Evolutionary conservation across 768 basidiomycete species (phyloP).

Genomic region (Hortiboletus campestris): DNA sequence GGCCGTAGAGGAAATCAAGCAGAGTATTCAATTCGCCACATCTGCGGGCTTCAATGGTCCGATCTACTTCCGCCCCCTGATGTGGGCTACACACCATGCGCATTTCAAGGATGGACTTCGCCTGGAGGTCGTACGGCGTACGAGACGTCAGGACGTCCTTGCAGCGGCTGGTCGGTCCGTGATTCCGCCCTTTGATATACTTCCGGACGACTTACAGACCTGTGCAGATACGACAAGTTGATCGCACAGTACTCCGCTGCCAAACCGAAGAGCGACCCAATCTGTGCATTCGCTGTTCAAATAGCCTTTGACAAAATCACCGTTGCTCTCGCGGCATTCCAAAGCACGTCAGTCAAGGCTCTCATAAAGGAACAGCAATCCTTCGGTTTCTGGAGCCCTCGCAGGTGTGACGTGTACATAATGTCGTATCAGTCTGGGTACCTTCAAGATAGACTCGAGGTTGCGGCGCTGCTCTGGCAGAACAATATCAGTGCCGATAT

Average conservation of each 20-base stretch:
- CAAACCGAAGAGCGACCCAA: constrained; percentile 49
- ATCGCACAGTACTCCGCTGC: constrained; percentile 59
- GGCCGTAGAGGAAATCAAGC: constrained; percentile 59
- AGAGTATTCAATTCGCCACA: constrained; percentile 55
- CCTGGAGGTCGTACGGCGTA: constrained; percentile 69
- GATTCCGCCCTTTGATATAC: neutral
- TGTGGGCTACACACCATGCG: constrained; percentile 62
- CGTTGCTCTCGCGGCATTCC: constrained; percentile 62
- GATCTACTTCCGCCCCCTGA: constrained; percentile 69
- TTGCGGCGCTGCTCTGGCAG: constrained; percentile 75
- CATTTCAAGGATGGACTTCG: constrained; percentile 74
- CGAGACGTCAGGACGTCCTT: constrained; percentile 65
- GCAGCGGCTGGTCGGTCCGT: constrained; percentile 79
- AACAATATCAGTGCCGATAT: constrained; percentile 82
- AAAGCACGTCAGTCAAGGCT: constrained; percentile 61
- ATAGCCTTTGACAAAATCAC: constrained; percentile 80
- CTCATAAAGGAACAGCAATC: constrained; percentile 77
- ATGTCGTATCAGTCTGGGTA: constrained; percentile 75
- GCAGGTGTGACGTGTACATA: constrained; percentile 84
- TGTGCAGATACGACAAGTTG: constrained; percentile 65
- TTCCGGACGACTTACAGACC: neutral
- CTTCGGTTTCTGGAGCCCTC: constrained; percentile 88
- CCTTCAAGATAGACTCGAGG: constrained; percentile 74
- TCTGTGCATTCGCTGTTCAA: constrained; percentile 72
- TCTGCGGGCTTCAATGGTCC: constrained; percentile 62